Conservation (phyloP, 306 rosid genomes). For the Citrullus amarus region DNA sequence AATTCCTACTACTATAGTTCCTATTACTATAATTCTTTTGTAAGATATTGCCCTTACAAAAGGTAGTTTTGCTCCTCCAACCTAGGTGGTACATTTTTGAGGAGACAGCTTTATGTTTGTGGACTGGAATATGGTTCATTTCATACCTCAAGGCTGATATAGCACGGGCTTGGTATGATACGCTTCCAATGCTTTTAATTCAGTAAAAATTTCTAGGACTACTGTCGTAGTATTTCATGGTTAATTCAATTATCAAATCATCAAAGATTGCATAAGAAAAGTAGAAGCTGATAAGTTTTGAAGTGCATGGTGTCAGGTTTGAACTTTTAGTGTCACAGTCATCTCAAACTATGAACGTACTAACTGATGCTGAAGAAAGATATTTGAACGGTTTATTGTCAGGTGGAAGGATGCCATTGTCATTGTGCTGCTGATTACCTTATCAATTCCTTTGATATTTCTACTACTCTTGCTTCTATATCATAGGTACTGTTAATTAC, state of each 20-base stretch:
- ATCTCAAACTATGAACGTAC: not conserved
- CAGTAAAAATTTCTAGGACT: not conserved
- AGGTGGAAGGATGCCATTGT: conserved; percentile 93
- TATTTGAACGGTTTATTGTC: conserved; percentile 21
- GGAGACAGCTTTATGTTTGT: conserved; percentile 83
- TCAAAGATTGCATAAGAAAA: not conserved
- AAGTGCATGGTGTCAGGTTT: not conserved
- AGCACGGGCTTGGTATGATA: conserved; percentile 53
- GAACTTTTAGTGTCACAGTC: not conserved
- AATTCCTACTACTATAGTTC: not conserved
- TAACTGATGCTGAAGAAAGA: conserved; percentile 15
- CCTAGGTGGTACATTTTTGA: conserved; percentile 89
- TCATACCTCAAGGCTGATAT: conserved; percentile 59
- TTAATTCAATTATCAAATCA: conserved; percentile 7
- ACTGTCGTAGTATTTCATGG: not conserved
- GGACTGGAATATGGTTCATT: conserved; percentile 78
- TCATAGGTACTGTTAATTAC: conserved; percentile 52
- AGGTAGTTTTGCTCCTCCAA: conserved; percentile 12
- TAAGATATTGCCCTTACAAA: not conserved
- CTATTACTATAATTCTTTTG: not conserved
- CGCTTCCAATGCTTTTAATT: not conserved
- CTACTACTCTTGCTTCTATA: conserved; percentile 65
- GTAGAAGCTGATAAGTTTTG: not conserved
- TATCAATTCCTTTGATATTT: conserved; percentile 51
- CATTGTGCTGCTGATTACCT: conserved; percentile 47